Conservation (phyloP, 1,139 yeast genomes). For the Geotrichum klebahnii region DNA sequence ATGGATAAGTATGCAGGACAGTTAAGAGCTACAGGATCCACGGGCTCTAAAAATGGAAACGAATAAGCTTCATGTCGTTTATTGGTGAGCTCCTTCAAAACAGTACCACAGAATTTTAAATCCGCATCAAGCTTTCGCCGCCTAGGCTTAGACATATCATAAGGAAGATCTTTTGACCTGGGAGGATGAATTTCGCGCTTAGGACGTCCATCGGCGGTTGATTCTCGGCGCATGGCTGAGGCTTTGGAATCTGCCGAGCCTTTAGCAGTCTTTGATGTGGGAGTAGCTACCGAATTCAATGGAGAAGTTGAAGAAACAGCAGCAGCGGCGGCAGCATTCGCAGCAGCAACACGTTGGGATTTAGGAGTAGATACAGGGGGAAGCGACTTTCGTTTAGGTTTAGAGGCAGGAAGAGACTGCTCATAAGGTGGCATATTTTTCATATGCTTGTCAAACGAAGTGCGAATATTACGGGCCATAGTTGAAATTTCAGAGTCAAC, state of each 20-base stretch:
- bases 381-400: slow-evolving; percentile 29
- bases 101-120: slow-evolving; percentile 76
- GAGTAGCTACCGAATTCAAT: slow-evolving; percentile 13
- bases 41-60: slow-evolving; percentile 90
- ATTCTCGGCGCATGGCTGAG: slow-evolving; percentile 56
- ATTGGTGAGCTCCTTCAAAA: slow-evolving; percentile 72
- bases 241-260: slow-evolving; percentile 3
- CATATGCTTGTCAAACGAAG: slow-evolving; percentile 90
- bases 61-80: slow-evolving; percentile 82
- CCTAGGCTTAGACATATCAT: slow-evolving; percentile 78
- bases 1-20: slow-evolving; percentile 84
- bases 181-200: slow-evolving; percentile 97
- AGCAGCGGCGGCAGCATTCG: slow-evolving; percentile 23
- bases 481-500: slow-evolving; percentile 73
- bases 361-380: slow-evolving; percentile 29
- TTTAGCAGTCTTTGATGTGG: background rate
- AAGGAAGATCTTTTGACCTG: slow-evolving; percentile 86
- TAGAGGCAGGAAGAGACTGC: slow-evolving; percentile 41
- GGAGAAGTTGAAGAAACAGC: slow-evolving; percentile 27
- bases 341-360: slow-evolving; percentile 21
- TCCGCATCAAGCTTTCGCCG: slow-evolving; percentile 90
- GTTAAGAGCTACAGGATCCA: slow-evolving; percentile 89
- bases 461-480: slow-evolving; percentile 87
- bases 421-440: slow-evolving; percentile 84
- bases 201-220: slow-evolving; percentile 67